phyloP scores from a whole-genome alignment of 805 yeast genomes.

The Candida taoyuanica region DNA sequence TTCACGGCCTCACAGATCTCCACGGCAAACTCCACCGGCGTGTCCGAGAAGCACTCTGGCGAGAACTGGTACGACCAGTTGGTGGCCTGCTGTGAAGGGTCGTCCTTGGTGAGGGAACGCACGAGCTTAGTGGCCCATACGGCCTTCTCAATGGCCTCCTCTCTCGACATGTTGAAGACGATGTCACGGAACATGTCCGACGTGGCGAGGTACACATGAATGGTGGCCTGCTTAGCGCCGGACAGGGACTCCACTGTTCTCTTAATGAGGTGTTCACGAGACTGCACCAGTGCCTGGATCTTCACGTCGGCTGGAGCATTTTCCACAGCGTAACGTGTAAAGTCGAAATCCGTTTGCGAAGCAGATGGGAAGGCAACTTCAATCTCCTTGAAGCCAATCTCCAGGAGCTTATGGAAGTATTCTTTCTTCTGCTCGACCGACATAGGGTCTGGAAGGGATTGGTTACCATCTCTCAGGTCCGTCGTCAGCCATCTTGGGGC shows the following conservation, averaged over 20 bases:
- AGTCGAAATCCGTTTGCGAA: constrained; percentile 77
- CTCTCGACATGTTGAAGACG: constrained; percentile 66
- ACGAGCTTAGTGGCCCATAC: constrained; percentile 67
- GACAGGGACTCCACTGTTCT: constrained; percentile 69
- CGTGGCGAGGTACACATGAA: constrained; percentile 73
- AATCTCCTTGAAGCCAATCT: constrained; percentile 74
- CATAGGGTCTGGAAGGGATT: constrained; percentile 81
- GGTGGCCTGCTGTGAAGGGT: constrained; percentile 58
- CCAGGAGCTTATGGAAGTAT: constrained; percentile 66
- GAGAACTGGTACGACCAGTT: constrained; percentile 71
- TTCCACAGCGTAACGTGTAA: constrained; percentile 75
- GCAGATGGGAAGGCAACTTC: constrained; percentile 82
- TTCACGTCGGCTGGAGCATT: constrained; percentile 72
- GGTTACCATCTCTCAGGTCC: constrained; percentile 78
- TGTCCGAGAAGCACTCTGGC: constrained; percentile 74
- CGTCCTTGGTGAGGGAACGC: constrained; percentile 68
- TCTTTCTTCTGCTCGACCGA: constrained; percentile 67
- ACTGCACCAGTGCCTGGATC: constrained; percentile 70
- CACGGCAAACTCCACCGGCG: constrained; percentile 68
- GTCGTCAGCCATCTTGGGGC: constrained; percentile 82
- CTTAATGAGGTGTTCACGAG: constrained; percentile 68
- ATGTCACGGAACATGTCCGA: constrained; percentile 72
- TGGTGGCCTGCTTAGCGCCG: constrained; percentile 69
- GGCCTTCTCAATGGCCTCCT: constrained; percentile 65
- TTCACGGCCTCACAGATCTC: constrained; percentile 79